Evolutionary conservation across 1,139 yeast species (phyloP).

Genomic region (Geotrichum reessii): DNA sequence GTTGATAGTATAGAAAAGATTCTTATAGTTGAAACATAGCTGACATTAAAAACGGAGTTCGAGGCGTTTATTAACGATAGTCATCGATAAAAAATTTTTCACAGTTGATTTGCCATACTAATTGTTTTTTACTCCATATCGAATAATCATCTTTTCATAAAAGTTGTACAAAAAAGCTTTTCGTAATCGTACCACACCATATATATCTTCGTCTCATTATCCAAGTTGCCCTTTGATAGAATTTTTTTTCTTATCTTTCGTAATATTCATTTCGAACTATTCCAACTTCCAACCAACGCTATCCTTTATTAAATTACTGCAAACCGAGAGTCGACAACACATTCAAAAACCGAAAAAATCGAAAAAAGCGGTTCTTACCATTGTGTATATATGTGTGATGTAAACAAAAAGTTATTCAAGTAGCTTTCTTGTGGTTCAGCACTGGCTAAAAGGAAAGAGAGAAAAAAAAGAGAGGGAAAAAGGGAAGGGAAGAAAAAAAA

Average conservation of each 20-base stretch:
- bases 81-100: not conserved
- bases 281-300: not conserved
- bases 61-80: not conserved
- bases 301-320: not conserved
- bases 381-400: conserved; percentile 11
- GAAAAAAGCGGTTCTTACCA: not conserved
- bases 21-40: too few species aligned
- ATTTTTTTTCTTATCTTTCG: not conserved
- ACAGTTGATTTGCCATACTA: not conserved
- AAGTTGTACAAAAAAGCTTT: too few species aligned
- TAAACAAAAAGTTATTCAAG: conserved; percentile 7
- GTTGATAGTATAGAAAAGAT: not conserved
- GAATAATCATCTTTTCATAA: not conserved
- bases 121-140: not conserved
- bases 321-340: not conserved
- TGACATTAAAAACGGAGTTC: too few species aligned
- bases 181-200: too few species aligned
- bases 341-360: not conserved
- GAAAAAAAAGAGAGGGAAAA: not conserved
- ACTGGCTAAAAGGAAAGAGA: conserved; percentile 4
- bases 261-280: not conserved
- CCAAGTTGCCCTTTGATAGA: not conserved
- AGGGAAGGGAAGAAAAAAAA: conserved; percentile 1
- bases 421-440: conserved; percentile 4
- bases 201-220: too few species aligned